Conservation (phyloP, 441 rosid genomes). For the Metrosideros polymorpha region DNA sequence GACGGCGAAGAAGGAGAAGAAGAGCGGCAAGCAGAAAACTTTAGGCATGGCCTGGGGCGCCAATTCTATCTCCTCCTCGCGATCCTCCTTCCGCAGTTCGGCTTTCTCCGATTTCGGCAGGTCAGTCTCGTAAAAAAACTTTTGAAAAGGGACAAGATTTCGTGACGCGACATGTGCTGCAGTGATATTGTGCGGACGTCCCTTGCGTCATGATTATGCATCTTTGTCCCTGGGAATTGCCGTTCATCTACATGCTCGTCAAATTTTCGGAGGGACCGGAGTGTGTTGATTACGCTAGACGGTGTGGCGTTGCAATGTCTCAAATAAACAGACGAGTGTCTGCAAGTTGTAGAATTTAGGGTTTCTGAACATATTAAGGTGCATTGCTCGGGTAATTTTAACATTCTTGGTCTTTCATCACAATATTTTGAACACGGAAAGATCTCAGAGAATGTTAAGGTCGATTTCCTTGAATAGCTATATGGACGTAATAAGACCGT, state of each 20-base stretch:
- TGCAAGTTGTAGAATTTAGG: not conserved
- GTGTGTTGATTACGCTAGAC: not conserved
- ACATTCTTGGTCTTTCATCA: not conserved
- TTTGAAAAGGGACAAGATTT: not conserved
- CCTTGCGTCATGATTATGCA: not conserved
- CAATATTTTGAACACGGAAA: not conserved
- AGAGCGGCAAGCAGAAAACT: slow-evolving; percentile 63
- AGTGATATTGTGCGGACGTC: not conserved
- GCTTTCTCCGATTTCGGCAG: slow-evolving; percentile 85
- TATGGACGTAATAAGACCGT: not conserved
- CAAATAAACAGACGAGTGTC: not conserved
- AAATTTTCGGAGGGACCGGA: not conserved
- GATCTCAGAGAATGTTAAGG: not conserved
- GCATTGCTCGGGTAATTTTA: not conserved
- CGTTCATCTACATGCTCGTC: not conserved
- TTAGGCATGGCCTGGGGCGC: slow-evolving; percentile 93
- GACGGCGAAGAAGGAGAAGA: slow-evolving; percentile 12
- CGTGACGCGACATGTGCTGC: not conserved
- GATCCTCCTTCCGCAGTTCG: slow-evolving; percentile 57
- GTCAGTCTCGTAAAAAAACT: slow-evolving; percentile 12
- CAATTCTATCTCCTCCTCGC: slow-evolving; percentile 63
- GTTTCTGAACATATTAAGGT: not conserved
- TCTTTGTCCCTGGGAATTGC: not conserved
- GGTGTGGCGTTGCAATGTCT: not conserved
- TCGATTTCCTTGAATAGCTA: not conserved